Percentiles rank a stretch among this genome's conserved stretches.
Evolutionary conservation across 495 filamentous ascomycete genomes (phyloP).

Genomic region (Penicillium daleae): DNA sequence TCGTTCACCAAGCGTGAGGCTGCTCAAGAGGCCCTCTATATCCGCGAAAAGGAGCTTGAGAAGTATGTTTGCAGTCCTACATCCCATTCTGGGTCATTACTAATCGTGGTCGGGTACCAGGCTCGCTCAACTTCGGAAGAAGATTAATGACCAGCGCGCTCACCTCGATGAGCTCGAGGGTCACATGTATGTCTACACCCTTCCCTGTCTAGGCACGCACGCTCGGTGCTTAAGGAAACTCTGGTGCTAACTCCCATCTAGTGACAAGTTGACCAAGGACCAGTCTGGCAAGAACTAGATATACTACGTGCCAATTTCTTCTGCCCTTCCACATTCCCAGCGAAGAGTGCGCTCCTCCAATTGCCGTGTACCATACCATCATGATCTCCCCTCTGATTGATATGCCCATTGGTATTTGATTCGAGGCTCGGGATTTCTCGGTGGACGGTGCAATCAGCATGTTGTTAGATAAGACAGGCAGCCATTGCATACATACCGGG

Average conservation of each 20-base stretch:
- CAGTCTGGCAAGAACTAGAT: slow-evolving; percentile 18
- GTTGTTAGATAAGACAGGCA: slow-evolving; percentile 16
- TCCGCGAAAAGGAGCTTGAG: slow-evolving; percentile 80
- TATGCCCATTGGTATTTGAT: neutral
- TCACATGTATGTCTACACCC: slow-evolving; percentile 64
- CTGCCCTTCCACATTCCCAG: neutral
- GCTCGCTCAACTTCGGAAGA: slow-evolving; percentile 68
- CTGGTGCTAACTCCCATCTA: slow-evolving; percentile 15
- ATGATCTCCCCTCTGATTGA: slow-evolving; percentile 9
- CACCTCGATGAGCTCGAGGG: slow-evolving; percentile 82
- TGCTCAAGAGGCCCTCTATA: slow-evolving; percentile 80
- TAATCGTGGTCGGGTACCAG: slow-evolving; percentile 34
- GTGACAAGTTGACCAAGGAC: slow-evolving; percentile 29
- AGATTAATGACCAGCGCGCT: slow-evolving; percentile 76
- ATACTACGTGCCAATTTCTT: neutral
- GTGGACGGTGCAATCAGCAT: slow-evolving; percentile 4
- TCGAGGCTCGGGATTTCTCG: neutral
- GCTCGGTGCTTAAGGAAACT: neutral
- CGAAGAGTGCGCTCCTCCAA: neutral
- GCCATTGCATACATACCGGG: slow-evolving; percentile 19
- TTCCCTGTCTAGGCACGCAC: neutral
- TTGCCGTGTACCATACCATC: slow-evolving; percentile 8
- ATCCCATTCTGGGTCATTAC: neutral
- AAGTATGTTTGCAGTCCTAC: slow-evolving; percentile 56
- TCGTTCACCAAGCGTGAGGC: slow-evolving; percentile 89